phyloP scores from a whole-genome alignment of 2,329 filamentous ascomycete species.

The Colletotrichum aenigma region DNA sequence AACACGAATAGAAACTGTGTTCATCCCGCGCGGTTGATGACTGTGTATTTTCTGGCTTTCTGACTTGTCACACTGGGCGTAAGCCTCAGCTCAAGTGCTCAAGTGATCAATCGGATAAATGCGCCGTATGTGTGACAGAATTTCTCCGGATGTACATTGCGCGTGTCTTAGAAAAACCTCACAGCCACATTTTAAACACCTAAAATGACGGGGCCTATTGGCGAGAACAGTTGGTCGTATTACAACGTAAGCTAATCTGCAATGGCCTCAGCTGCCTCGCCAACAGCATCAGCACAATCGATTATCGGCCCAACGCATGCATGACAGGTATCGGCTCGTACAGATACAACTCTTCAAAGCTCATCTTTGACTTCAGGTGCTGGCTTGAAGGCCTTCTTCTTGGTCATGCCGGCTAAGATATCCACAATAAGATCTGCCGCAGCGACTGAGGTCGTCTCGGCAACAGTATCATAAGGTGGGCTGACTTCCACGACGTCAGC shows the following conservation, averaged over 20 bases:
- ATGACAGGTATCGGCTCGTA: accelerated
- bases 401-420: neutral
- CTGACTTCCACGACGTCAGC: conserved; percentile 71
- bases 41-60: neutral
- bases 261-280: neutral
- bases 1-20: neutral
- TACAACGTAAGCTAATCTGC: neutral
- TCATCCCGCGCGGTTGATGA: neutral
- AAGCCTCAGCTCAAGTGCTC: neutral
- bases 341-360: neutral
- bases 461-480: conserved; percentile 80
- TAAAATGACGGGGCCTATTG: accelerated
- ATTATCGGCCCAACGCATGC: neutral
- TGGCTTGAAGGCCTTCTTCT: neutral
- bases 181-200: accelerated
- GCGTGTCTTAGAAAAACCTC: neutral
- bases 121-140: neutral
- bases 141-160: neutral
- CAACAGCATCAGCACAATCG: neutral
- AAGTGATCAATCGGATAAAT: neutral
- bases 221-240: neutral
- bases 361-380: neutral
- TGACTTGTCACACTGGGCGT: neutral
- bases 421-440: neutral
- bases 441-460: conserved; percentile 72